A percentile compares a stretch with the other conserved stretches of the same genome.
Evolutionary conservation across 1,139 yeast genomes (phyloP).

Genomic region (Hansenula anomala): DNA sequence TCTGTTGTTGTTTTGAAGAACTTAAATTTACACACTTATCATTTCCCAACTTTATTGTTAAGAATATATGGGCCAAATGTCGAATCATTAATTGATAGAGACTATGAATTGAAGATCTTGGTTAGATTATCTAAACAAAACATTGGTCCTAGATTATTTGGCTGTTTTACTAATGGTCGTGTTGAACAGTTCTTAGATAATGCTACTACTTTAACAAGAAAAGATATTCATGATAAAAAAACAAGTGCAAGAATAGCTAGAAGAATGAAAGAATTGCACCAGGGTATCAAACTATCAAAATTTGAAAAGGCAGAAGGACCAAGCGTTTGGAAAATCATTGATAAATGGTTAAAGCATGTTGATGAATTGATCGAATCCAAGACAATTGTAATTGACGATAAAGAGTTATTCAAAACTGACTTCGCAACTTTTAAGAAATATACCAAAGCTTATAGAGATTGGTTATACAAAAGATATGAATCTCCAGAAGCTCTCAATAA

Average conservation of each 20-base stretch:
- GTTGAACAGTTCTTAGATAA: constrained; percentile 87
- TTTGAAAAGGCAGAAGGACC: constrained; percentile 56
- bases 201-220: constrained; percentile 66
- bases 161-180: constrained; percentile 87
- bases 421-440: constrained; percentile 45
- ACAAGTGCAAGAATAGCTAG: constrained; percentile 85
- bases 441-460: constrained; percentile 48
- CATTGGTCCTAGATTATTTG: constrained; percentile 86
- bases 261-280: constrained; percentile 93
- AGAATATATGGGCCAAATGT: constrained; percentile 92
- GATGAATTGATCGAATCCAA: constrained; percentile 34
- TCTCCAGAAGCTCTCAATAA: constrained; percentile 36
- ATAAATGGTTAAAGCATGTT: constrained; percentile 65
- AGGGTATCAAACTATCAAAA: constrained; percentile 61
- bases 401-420: constrained; percentile 42
- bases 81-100: constrained; percentile 81
- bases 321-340: constrained; percentile 61
- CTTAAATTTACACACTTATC: constrained; percentile 16
- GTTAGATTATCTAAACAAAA: constrained; percentile 68
- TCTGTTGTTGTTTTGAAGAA: constrained; percentile 30
- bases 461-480: constrained; percentile 57
- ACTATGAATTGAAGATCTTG: constrained; percentile 67
- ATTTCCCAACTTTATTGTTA: constrained; percentile 47
- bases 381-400: constrained; percentile 30
- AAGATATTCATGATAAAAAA: constrained; percentile 69